A percentile compares a stretch with the other conserved stretches of the same genome.
phyloP scores from a whole-genome alignment of 2,329 filamentous ascomycete genomes.

The Phaeosphaeriaceae sp. region DNA sequence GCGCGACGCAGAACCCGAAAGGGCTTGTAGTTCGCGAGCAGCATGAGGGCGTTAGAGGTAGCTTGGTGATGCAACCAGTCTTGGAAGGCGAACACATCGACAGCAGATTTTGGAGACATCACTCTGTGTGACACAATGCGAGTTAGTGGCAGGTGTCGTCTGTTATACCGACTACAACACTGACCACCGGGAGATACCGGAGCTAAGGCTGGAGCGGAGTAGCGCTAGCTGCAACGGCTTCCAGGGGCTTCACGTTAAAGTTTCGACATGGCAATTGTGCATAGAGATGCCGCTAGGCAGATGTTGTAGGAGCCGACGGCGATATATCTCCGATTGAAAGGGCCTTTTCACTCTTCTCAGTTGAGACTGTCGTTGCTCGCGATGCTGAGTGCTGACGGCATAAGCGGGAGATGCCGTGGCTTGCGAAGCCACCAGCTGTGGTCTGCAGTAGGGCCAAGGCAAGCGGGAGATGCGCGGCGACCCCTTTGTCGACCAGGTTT shows the following conservation, averaged over 20 bases:
- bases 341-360: neutral
- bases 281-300: neutral
- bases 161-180: no score
- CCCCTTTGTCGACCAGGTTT: neutral
- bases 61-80: no score
- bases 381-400: neutral
- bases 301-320: constrained; percentile 3
- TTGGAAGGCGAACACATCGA: no score
- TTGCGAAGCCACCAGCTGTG: neutral
- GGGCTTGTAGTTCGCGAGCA: no score
- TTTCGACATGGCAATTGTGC: neutral
- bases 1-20: no score
- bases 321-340: neutral
- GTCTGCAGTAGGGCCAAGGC: neutral
- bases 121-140: neutral
- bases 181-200: neutral
- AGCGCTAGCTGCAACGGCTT: neutral
- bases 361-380: neutral
- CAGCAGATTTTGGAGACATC: neutral
- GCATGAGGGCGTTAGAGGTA: no score
- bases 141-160: no score
- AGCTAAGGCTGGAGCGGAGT: neutral
- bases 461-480: neutral
- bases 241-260: neutral
- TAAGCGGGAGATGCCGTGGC: neutral